phyloP scores from a whole-genome alignment of 768 basidiomycete genomes.

The Termitomyces sp. region DNA sequence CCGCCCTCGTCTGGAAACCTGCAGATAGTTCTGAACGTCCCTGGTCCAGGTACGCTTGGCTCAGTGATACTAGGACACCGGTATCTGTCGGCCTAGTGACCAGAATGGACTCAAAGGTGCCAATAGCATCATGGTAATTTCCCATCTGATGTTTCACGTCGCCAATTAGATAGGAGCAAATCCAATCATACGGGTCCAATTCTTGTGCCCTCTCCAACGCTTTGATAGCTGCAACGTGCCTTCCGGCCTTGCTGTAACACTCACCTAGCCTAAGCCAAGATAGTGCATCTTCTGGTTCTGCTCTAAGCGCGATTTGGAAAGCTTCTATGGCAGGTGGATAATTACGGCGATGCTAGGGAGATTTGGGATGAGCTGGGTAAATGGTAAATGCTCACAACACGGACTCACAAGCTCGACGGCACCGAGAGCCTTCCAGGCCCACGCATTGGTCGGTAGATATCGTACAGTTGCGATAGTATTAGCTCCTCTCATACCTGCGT shows the following conservation, averaged over 20 bases:
- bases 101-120: conserved; percentile 54
- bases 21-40: conserved; percentile 58
- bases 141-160: conserved; percentile 80
- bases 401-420: conserved; percentile 80
- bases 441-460: conserved; percentile 75
- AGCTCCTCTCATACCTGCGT: conserved; percentile 42
- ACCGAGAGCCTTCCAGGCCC: conserved; percentile 98
- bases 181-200: conserved; percentile 76
- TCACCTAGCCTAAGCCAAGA: conserved; percentile 93
- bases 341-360: conserved; percentile 54
- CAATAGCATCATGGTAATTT: conserved; percentile 69
- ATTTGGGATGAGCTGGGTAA: not conserved
- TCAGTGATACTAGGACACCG: conserved; percentile 67
- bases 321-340: conserved; percentile 74
- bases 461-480: conserved; percentile 30
- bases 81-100: conserved; percentile 55
- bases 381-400: not conserved
- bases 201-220: conserved; percentile 72
- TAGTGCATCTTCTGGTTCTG: conserved; percentile 67
- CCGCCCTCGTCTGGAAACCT: conserved; percentile 74
- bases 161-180: conserved; percentile 76
- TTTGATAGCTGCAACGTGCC: conserved; percentile 86
- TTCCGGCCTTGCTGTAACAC: conserved; percentile 83
- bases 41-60: conserved; percentile 65
- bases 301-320: conserved; percentile 81